Evolutionary conservation across 2,329 filamentous ascomycete genomes (phyloP), one percentile per base, ranked within the genome.

Genomic region (Cercospora brassicicola): DNA sequence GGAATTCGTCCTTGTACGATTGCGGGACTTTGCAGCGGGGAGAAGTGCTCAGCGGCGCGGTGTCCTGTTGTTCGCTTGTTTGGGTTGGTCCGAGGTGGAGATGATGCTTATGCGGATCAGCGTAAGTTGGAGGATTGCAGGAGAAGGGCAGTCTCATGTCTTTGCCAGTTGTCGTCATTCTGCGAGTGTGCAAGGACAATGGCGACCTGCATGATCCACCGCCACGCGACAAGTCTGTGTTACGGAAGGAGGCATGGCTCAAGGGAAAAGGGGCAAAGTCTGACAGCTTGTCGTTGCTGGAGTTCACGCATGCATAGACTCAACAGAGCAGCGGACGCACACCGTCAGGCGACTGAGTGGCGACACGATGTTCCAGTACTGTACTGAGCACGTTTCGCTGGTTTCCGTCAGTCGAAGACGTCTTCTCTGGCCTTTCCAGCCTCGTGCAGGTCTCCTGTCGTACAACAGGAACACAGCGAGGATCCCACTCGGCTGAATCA

Each of bases 371-470:
- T 13, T 31, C 53, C 45, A 11, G 18, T 11, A 23, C 28, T 59
- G 15, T 11, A 23, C 28, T 59, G 15, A n/a, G 51, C 63, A 55
- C 63, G 63, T 65, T 65, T 61, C 28, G 26, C 39, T 39, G 51
- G 20, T 31, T 48, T 45, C 28, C 39, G 10, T 26, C 64, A 45
- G 45, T 39, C 20, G n/a, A 28, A n/a, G 20, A 23, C 42, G 62
- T 31, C 33, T 23, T 36, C 30, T 45, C 62, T 42, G 23, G 42
- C 45, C 26, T 28, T 64, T 60, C 48, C 56, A 67, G 66, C 66
- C 48, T 65, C 56, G 61, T 59, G 66, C 66, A 67, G 62, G 55
- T 60, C 53, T 39, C 28, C 33, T 23, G 66, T 67, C 23, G 36
- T 57, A 67, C 66, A 57, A 53, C 66, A 67, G 66, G n/a, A 51